These are phyloP conservation scores for Thalassiosira hispida DNA, from an alignment of 352 stramenopile species.

Conservation along the genomic window DNA sequence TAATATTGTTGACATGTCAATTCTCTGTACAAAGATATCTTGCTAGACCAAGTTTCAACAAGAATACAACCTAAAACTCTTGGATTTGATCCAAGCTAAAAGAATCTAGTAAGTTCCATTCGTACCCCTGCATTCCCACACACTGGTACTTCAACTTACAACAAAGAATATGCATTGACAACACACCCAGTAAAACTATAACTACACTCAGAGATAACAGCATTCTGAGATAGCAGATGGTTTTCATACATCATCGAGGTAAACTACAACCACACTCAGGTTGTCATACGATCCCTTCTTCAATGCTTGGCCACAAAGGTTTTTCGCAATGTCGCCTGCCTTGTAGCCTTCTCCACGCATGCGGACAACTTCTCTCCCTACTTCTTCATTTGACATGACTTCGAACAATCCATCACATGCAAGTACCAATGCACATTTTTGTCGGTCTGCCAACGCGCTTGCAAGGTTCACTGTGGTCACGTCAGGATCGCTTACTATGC, in stretches of 20 bases:
- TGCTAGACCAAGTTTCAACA: no score
- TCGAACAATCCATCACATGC: slow-evolving; percentile 77
- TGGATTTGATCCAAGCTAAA: no score
- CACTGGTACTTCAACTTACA: no score
- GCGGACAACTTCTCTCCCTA: slow-evolving; percentile 58
- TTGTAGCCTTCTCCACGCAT: slow-evolving; percentile 55
- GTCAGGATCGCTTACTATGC: slow-evolving; percentile 72
- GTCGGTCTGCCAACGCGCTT: slow-evolving; percentile 30
- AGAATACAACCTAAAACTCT: no score
- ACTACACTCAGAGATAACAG: not conserved
- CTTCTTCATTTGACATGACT: slow-evolving; percentile 77
- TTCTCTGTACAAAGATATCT: no score
- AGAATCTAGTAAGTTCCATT: no score
- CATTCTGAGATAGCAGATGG: no score
- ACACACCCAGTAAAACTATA: not conserved
- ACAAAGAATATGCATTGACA: no score
- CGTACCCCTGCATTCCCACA: no score
- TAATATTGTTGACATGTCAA: no score
- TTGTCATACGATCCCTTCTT: slow-evolving; percentile 28
- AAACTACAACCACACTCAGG: slow-evolving; percentile 8
- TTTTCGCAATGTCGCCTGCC: slow-evolving; percentile 64
- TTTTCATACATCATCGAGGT: slow-evolving; percentile 11
- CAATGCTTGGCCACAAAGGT: slow-evolving; percentile 44
- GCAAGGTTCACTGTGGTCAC: slow-evolving; percentile 46
- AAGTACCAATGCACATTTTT: slow-evolving; percentile 46